Conservation (phyloP, 805 yeast genomes). For the Torulaspora indica region DNA sequence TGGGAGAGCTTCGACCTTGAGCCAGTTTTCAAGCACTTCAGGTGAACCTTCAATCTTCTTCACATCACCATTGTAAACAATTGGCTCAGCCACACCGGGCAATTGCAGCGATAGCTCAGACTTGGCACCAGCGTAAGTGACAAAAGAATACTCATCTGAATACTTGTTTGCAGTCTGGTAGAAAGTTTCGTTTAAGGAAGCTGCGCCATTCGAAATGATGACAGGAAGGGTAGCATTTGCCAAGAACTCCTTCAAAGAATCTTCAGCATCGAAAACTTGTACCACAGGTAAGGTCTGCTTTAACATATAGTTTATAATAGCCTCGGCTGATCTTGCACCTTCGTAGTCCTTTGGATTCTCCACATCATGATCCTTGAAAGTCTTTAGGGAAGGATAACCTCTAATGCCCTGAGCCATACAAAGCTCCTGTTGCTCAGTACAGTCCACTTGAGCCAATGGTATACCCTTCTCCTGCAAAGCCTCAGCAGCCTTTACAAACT, state of each 20-base stretch:
- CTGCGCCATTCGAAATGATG: slow-evolving; percentile 50
- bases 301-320: slow-evolving; percentile 73
- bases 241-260: slow-evolving; percentile 46
- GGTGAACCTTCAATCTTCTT: slow-evolving; percentile 38
- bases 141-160: slow-evolving; percentile 63
- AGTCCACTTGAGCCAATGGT: slow-evolving; percentile 77
- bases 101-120: slow-evolving; percentile 33
- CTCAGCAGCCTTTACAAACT: slow-evolving; percentile 75
- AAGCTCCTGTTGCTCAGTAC: slow-evolving; percentile 70
- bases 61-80: slow-evolving; percentile 31
- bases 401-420: slow-evolving; percentile 63
- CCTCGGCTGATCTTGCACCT: slow-evolving; percentile 79
- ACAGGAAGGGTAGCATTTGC: slow-evolving; percentile 44
- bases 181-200: slow-evolving; percentile 52
- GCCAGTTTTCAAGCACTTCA: slow-evolving; percentile 41
- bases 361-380: slow-evolving; percentile 52
- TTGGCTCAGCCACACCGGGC: slow-evolving; percentile 32
- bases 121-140: slow-evolving; percentile 38
- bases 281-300: slow-evolving; percentile 81
- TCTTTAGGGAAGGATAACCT: slow-evolving; percentile 83
- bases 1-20: slow-evolving; percentile 28
- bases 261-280: slow-evolving; percentile 43
- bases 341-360: slow-evolving; percentile 55
- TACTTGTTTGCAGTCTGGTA: slow-evolving; percentile 53
- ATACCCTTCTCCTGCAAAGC: slow-evolving; percentile 54